phyloP scores from a whole-genome alignment of 352 stramenopile genomes.

The Phytophthora boehmeriae region DNA sequence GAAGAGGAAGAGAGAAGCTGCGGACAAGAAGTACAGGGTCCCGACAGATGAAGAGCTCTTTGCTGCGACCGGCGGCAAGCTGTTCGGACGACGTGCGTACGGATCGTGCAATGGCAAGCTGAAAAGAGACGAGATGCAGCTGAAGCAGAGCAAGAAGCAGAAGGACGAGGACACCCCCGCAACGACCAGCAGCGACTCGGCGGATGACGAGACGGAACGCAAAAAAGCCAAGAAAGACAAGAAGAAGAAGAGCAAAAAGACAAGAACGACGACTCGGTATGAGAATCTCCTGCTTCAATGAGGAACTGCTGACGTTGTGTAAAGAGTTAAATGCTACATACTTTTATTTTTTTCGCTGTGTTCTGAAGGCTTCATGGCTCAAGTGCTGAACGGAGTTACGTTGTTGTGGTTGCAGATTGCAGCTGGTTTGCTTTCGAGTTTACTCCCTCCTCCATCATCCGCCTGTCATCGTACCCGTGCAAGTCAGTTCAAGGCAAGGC shows the following conservation, averaged over 20 bases:
- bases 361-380: conserved; percentile 3
- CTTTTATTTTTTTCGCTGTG: conserved; percentile 25
- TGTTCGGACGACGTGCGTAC: conserved; percentile 95
- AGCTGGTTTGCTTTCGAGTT: conserved; percentile 17
- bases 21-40: conserved; percentile 63
- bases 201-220: conserved; percentile 17
- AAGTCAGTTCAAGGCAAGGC: neutral
- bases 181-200: conserved; percentile 19
- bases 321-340: conserved; percentile 5
- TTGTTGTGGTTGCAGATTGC: conserved; percentile 11
- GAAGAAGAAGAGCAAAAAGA: conserved; percentile 27
- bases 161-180: conserved; percentile 24
- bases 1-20: conserved; percentile 41
- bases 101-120: conserved; percentile 88
- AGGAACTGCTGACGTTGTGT: conserved; percentile 1
- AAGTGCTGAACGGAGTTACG: conserved; percentile 2
- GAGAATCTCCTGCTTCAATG: neutral
- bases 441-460: conserved; percentile 18
- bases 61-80: conserved; percentile 93
- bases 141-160: conserved; percentile 44
- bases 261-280: conserved; percentile 17
- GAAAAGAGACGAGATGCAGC: conserved; percentile 72
- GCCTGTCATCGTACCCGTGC: neutral
- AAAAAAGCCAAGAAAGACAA: conserved; percentile 6
- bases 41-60: conserved; percentile 97